These are phyloP conservation scores for Tylopilus rubrobrunneus DNA, from an alignment of 768 basidiomycete genomes.

Conservation along the genomic window DNA sequence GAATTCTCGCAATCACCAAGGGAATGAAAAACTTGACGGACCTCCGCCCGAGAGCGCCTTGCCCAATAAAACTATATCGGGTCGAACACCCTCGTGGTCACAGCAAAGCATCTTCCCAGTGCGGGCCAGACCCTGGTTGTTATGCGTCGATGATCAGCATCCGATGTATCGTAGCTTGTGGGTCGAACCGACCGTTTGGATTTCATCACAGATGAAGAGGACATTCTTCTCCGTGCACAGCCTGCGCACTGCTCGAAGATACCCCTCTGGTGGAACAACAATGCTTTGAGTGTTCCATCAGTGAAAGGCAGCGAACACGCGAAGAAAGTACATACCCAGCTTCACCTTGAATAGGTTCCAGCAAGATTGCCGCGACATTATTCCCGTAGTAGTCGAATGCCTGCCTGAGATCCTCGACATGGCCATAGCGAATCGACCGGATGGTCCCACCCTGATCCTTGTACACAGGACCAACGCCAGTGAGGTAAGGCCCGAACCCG, in stretches of 20 bases:
- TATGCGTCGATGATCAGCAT: slow-evolving; percentile 3
- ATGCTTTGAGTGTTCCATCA: slow-evolving; percentile 49
- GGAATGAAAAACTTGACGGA: slow-evolving; percentile 34
- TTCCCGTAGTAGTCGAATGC: slow-evolving; percentile 79
- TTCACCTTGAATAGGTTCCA: slow-evolving; percentile 99
- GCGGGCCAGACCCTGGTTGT: slow-evolving; percentile 71
- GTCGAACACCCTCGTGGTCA: slow-evolving; percentile 83
- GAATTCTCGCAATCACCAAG: neutral
- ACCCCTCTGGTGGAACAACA: slow-evolving; percentile 86
- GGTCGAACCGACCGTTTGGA: slow-evolving; percentile 71
- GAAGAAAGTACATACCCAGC: slow-evolving; percentile 64
- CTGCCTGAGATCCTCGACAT: slow-evolving; percentile 74
- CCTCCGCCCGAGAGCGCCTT: slow-evolving; percentile 96
- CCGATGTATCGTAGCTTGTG: neutral
- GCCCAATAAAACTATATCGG: slow-evolving; percentile 90
- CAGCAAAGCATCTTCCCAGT: slow-evolving; percentile 93
- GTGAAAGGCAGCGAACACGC: neutral
- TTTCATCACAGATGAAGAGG: slow-evolving; percentile 96
- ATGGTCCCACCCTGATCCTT: slow-evolving; percentile 45
- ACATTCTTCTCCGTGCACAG: slow-evolving; percentile 93
- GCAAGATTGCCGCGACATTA: slow-evolving; percentile 86
- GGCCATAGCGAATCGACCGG: slow-evolving; percentile 76
- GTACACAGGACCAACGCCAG: slow-evolving; percentile 78
- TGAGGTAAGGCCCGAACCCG: slow-evolving; percentile 90
- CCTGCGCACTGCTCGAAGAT: slow-evolving; percentile 70